A percentile compares a stretch with the other conserved stretches of the same genome.
phyloP scores from a whole-genome alignment of 2,329 filamentous ascomycete species.

The Juglanconis juglandina region DNA sequence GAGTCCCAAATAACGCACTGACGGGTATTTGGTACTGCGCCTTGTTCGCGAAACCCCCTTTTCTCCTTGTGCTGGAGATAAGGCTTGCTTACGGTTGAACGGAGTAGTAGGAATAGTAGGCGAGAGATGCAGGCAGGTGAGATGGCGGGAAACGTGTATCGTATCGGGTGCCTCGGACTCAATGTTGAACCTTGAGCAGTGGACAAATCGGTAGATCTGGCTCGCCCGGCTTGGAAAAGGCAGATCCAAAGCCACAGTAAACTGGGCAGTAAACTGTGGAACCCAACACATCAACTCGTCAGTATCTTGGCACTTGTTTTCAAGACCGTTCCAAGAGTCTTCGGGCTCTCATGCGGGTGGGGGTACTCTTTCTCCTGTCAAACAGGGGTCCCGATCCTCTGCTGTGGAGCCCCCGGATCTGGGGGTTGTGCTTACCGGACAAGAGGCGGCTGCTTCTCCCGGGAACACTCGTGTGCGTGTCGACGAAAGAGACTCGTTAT shows the following conservation, averaged over 20 bases:
- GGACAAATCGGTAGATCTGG: no score
- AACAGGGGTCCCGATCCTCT: background rate
- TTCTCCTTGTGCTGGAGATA: conserved; percentile 7
- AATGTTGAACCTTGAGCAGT: background rate
- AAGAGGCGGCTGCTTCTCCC: background rate
- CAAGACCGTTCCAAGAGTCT: background rate
- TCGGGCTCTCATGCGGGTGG: background rate
- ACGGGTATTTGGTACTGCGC: conserved; percentile 2
- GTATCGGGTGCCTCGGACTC: background rate
- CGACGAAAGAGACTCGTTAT: background rate
- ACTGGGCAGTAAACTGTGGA: background rate
- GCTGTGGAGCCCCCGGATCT: background rate
- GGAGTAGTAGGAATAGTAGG: background rate
- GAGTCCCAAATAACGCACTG: background rate
- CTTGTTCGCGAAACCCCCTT: background rate
- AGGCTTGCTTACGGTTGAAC: conserved; percentile 4
- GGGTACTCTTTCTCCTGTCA: conserved; percentile 1
- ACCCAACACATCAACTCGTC: background rate
- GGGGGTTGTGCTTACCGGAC: background rate
- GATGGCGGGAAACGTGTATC: conserved; percentile 5
- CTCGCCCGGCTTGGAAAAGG: background rate
- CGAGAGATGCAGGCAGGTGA: background rate
- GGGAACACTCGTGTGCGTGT: background rate
- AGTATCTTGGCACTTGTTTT: background rate
- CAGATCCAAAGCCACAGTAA: background rate